These are phyloP conservation scores for Mycena vulgaris DNA, from an alignment of 768 basidiomycete genomes.

Conservation along the genomic window DNA sequence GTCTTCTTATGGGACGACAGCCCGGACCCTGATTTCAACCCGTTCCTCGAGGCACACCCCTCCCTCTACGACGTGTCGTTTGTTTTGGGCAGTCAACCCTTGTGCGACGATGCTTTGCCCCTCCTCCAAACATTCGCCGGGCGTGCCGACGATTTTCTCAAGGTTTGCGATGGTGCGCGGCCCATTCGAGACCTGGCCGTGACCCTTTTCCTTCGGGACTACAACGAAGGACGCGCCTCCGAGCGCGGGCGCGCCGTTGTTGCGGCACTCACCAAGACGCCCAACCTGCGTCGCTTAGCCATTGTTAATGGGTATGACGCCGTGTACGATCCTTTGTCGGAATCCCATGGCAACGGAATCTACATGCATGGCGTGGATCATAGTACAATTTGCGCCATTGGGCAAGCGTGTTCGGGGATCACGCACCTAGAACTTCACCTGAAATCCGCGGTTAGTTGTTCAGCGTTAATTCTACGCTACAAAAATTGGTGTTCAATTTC, in stretches of 20 bases:
- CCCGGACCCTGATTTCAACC: slow-evolving; percentile 17
- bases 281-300: slow-evolving; percentile 19
- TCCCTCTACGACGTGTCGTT: slow-evolving; percentile 6
- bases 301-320: slow-evolving; percentile 19
- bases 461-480: slow-evolving; percentile 9
- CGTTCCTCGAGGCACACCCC: slow-evolving; percentile 24
- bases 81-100: slow-evolving; percentile 1
- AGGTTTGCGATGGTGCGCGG: slow-evolving; percentile 21
- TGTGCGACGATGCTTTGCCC: slow-evolving; percentile 21
- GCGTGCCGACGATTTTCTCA: slow-evolving; percentile 24
- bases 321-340: neutral
- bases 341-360: slow-evolving; percentile 3
- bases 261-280: slow-evolving; percentile 20
- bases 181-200: slow-evolving; percentile 21
- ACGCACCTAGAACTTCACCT: slow-evolving; percentile 24
- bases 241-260: slow-evolving; percentile 14
- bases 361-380: slow-evolving; percentile 21
- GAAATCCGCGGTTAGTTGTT: slow-evolving; percentile 17
- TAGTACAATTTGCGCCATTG: slow-evolving; percentile 16
- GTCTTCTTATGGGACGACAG: slow-evolving; percentile 12
- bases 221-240: slow-evolving; percentile 6
- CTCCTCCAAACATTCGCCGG: slow-evolving; percentile 19
- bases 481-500: slow-evolving; percentile 21
- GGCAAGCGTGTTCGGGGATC: slow-evolving; percentile 18
- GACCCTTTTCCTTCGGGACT: slow-evolving; percentile 21